Base-by-base conservation (phyloP, 257 asterid species). In the Verbena officinalis region DNA sequence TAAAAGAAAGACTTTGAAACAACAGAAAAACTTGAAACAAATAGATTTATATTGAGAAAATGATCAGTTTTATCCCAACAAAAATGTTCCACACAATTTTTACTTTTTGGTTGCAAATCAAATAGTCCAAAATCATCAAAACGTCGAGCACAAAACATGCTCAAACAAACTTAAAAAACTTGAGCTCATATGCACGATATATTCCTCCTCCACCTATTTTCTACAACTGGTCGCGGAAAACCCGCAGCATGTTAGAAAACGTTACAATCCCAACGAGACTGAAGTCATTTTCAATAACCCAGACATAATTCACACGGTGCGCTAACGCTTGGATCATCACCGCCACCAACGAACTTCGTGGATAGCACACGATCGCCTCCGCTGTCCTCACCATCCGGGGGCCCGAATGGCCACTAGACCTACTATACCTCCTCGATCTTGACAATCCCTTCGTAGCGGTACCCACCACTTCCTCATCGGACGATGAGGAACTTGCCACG, bases 241-340 rank as follows among this genome's bases (percentile, higher is more conserved):
- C 82, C 17, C 64, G 31, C 10, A 83, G 34, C 65, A 86, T 83
- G 53, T 65, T 72, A 0, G 78, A 57, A 55, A 86, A 86, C n/a
- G 86, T 86, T 14, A 86, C 92, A 19, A 87, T 84, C 27, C 95
- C 95, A 8, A 71, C 74, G 15, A 87, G 74, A 11, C 66, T 78
- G 8, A 79, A 77, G 55, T 87, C 89, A 6, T 80, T 89, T 75
- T 87, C 95, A 19, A 87, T 75, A 68, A 87, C 95, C 95, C 95
- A 87, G 36, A 87, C 83, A 10, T 80, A 84, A 57, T 75, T 82
- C 69, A 84, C 84, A 1, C 92, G 86, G 68, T 80, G 89, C 0
- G 89, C 84, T 0, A 84, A 76, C 0, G 91, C 89, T 51, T 84
- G 91, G 40, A 84, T 72, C 89, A 82, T 82, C 67, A 82, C 91